Evolutionary conservation across 257 asterid species (phyloP).

Genomic region (Nicotiana benthamiana): DNA sequence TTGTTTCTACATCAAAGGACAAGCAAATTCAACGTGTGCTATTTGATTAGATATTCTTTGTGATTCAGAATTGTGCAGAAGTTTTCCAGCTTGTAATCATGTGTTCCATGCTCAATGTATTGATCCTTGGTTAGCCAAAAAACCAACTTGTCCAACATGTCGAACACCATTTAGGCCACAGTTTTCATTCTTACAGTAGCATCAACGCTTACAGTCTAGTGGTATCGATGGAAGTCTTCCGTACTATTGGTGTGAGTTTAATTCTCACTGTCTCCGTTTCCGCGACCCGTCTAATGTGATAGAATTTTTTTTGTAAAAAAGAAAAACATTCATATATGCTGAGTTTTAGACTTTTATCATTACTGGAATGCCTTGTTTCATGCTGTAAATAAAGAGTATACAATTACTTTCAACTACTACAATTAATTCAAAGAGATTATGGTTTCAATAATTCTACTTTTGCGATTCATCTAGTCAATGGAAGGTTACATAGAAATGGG

Average conservation of each 20-base stretch:
- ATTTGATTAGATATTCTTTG: slow-evolving; percentile 47
- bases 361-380: neutral
- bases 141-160: slow-evolving; percentile 48
- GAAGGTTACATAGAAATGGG: neutral
- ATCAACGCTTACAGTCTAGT: neutral
- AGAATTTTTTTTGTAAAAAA: neutral
- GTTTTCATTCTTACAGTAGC: slow-evolving; percentile 7
- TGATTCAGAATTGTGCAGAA: slow-evolving; percentile 35
- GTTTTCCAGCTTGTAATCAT: slow-evolving; percentile 50
- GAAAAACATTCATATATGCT: neutral
- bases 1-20: slow-evolving; percentile 25
- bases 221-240: neutral
- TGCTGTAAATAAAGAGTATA: neutral
- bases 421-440: neutral
- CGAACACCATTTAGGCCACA: slow-evolving; percentile 32
- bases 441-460: neutral
- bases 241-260: neutral
- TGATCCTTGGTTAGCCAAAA: slow-evolving; percentile 55
- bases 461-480: neutral
- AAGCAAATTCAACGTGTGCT: slow-evolving; percentile 25
- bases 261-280: neutral
- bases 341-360: neutral
- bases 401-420: neutral
- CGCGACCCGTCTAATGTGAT: too few species aligned
- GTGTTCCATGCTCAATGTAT: slow-evolving; percentile 56